Conservation (phyloP, 179 eudicot species). For the Silene noctiflora region DNA sequence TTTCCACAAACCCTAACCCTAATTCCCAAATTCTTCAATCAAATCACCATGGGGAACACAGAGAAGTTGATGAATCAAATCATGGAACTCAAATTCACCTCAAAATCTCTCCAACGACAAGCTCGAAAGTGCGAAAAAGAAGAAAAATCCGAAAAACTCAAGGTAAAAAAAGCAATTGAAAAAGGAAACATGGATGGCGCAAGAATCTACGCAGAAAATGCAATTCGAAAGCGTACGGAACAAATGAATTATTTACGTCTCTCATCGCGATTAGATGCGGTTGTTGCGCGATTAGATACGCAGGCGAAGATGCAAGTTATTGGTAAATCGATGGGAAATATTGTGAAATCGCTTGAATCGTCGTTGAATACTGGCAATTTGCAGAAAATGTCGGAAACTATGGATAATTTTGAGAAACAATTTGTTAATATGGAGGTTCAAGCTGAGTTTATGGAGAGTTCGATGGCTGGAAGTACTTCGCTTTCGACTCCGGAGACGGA, state of each 20-base stretch:
- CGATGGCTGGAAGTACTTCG: slow-evolving; percentile 50
- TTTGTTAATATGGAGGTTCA: slow-evolving; percentile 55
- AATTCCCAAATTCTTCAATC: neutral
- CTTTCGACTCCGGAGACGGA: slow-evolving; percentile 47
- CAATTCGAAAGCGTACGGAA: slow-evolving; percentile 45
- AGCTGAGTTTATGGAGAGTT: slow-evolving; percentile 49
- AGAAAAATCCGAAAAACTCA: slow-evolving; percentile 44
- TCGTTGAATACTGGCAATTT: slow-evolving; percentile 41
- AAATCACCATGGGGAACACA: slow-evolving; percentile 35
- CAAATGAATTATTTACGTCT: slow-evolving; percentile 50
- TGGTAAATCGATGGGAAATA: slow-evolving; percentile 39
- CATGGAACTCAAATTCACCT: slow-evolving; percentile 52
- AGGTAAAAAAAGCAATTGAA: slow-evolving; percentile 52
- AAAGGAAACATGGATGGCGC: slow-evolving; percentile 52
- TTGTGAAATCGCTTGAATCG: slow-evolving; percentile 45
- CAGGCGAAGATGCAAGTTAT: slow-evolving; percentile 46
- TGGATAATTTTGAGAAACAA: slow-evolving; percentile 49
- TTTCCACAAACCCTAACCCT: slow-evolving; percentile 29
- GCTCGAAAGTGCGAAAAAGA: slow-evolving; percentile 50
- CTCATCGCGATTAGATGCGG: slow-evolving; percentile 42
- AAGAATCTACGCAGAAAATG: slow-evolving; percentile 45
- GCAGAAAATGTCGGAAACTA: slow-evolving; percentile 53
- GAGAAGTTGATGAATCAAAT: slow-evolving; percentile 51
- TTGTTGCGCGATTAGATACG: slow-evolving; percentile 39
- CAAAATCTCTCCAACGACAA: slow-evolving; percentile 49